A percentile compares a stretch with the other conserved stretches of the same genome.
These are phyloP conservation scores for Trichoderma koningii DNA, from an alignment of 2,329 filamentous ascomycete genomes.

Conservation along the genomic window DNA sequence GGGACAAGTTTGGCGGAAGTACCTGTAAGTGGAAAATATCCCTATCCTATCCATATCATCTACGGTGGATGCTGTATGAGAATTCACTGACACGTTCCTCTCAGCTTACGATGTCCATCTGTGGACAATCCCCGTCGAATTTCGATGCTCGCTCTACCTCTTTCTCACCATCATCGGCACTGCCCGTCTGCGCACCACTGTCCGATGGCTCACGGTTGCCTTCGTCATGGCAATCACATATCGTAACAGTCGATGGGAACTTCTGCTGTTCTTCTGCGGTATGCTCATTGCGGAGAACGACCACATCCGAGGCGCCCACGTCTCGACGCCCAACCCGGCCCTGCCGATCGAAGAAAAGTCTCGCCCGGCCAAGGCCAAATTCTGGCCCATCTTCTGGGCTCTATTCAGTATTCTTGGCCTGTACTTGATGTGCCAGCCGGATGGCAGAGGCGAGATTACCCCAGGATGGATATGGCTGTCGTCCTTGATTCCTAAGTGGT, in stretches of 20 bases:
- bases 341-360: constrained; percentile 34
- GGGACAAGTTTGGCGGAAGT: constrained; percentile 51
- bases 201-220: constrained; percentile 48
- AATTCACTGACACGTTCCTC: constrained; percentile 29
- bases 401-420: constrained; percentile 51
- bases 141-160: constrained; percentile 58
- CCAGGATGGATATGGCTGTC: constrained; percentile 56
- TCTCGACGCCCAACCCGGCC: constrained; percentile 32
- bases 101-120: constrained; percentile 58
- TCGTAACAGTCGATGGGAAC: constrained; percentile 54
- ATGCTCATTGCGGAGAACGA: constrained; percentile 59
- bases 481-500: constrained; percentile 52
- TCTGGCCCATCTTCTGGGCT: constrained; percentile 41
- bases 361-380: constrained; percentile 7
- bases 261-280: constrained; percentile 57
- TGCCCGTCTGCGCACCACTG: constrained; percentile 46
- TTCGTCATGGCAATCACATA: constrained; percentile 49
- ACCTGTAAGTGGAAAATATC: constrained; percentile 40
- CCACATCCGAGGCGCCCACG: constrained; percentile 50
- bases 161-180: constrained; percentile 56
- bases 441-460: constrained; percentile 47
- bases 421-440: constrained; percentile 51
- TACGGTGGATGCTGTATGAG: neutral
- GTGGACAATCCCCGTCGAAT: constrained; percentile 66
- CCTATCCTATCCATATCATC: neutral